Evolutionary conservation across 192 early-diverging fungal species (phyloP).

Genomic region (Podila clonocystis): DNA sequence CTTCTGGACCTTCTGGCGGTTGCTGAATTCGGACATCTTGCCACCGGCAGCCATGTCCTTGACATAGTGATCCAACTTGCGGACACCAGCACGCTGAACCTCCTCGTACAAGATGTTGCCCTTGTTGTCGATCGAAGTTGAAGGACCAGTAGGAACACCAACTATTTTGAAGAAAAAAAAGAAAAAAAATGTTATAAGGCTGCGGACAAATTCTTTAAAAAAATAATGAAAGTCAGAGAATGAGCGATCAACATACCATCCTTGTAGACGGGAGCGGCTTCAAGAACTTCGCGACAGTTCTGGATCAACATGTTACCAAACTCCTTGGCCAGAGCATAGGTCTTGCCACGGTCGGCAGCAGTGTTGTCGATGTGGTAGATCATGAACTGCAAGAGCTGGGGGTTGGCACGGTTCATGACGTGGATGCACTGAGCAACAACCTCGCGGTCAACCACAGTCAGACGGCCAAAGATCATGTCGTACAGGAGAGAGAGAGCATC

Average conservation of each 20-base stretch:
- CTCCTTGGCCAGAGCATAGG: constrained; percentile 83
- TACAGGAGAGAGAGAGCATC: constrained; percentile 90
- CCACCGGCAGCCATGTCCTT: constrained; percentile 83
- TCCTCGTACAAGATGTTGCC: constrained; percentile 90
- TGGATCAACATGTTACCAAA: constrained; percentile 86
- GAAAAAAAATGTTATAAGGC: not conserved
- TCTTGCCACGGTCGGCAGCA: constrained; percentile 81
- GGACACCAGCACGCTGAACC: constrained; percentile 80
- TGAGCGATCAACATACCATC: constrained; percentile 67
- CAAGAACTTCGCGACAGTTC: constrained; percentile 89
- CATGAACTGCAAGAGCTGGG: constrained; percentile 84
- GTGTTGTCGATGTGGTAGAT: constrained; percentile 86
- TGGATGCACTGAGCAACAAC: constrained; percentile 90
- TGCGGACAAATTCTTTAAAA: not conserved
- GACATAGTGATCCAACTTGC: constrained; percentile 95
- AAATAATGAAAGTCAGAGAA: constrained; percentile 1
- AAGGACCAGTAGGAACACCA: constrained; percentile 85
- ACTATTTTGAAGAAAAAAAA: constrained; percentile 58
- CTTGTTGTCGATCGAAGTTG: constrained; percentile 78
- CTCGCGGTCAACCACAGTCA: constrained; percentile 90
- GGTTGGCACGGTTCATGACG: constrained; percentile 92
- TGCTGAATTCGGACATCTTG: constrained; percentile 77
- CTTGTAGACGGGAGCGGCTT: constrained; percentile 85
- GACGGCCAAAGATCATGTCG: constrained; percentile 91
- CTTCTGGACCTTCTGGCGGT: constrained; percentile 82